phyloP scores from a whole-genome alignment of 345 rosid species.

The thale cress (Arabidopsis thaliana) region DNA sequence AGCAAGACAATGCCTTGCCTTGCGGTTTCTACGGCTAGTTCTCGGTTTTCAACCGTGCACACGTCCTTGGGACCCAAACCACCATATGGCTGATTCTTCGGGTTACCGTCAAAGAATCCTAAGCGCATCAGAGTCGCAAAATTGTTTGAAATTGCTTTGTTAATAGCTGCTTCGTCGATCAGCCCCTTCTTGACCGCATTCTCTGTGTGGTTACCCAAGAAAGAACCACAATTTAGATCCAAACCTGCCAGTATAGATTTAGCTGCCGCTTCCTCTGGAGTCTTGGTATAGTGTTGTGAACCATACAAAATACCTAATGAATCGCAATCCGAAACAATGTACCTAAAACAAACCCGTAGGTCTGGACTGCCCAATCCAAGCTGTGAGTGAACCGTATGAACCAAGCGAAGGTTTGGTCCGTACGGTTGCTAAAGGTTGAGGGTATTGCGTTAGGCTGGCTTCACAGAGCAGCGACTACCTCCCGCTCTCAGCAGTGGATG shows the following conservation, averaged over 20 bases:
- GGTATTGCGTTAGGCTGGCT: conserved; percentile 35
- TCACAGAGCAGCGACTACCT: conserved; percentile 36
- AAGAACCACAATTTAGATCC: conserved; percentile 67
- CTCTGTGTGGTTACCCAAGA: conserved; percentile 56
- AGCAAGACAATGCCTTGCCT: conserved; percentile 76
- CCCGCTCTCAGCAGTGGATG: conserved; percentile 30
- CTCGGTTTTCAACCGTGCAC: conserved; percentile 52
- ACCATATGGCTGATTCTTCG: conserved; percentile 40
- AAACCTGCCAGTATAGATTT: conserved; percentile 62
- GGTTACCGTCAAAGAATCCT: conserved; percentile 73
- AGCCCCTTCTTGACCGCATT: conserved; percentile 51
- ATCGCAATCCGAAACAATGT: conserved; percentile 56
- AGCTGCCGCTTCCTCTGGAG: conserved; percentile 78
- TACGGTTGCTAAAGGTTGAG: background rate
- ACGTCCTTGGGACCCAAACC: conserved; percentile 60
- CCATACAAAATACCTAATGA: conserved; percentile 43
- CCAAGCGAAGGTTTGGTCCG: background rate
- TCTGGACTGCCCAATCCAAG: conserved; percentile 10
- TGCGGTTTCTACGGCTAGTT: conserved; percentile 64
- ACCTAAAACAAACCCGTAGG: conserved; percentile 24
- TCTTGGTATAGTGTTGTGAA: conserved; percentile 61
- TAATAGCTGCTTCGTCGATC: conserved; percentile 45
- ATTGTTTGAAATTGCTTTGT: conserved; percentile 44
- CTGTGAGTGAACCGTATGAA: background rate
- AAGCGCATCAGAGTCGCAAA: conserved; percentile 68